Evolutionary conservation across 2,329 filamentous ascomycete genomes (phyloP), one percentile per base, ranked within the genome.

Genomic region (Penicillium sp.): DNA sequence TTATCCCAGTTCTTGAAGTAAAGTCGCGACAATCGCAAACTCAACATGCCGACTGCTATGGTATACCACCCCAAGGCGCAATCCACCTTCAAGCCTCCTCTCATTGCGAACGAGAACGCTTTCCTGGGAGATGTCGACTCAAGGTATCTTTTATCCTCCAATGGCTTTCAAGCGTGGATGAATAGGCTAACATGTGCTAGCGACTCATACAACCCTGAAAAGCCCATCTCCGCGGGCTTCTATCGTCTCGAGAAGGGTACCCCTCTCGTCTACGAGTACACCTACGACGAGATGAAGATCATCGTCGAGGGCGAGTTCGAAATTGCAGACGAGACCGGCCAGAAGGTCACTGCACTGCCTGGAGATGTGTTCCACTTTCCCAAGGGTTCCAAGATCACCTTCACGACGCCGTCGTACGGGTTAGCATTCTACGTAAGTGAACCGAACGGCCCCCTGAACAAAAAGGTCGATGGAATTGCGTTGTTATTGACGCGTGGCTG

Each of bases 231-330:
- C 0, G 80, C 81, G 7, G 89, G 89, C 23, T 85, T 91, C 72
- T 91, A 90, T 79, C 83, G 88, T 13, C 81, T 91, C 11, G 87
- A 90, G 69, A 88, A 89, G 67, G 88, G 88, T 68, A 86, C 86
- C 3, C 86, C 87, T 1, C 82, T 91, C 19, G 86, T 87, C 8
- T 91, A 91, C 79, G 86, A 83, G 35, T 91, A 91, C 76, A 86
- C 82, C 46, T 91, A 90, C 76, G 85, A 91, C 70, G 89, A 91
- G 80, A 89, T 90, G 85, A 91, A 91, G 80, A 89, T 91, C 71
- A 88, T 91, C 66, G 76, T 91, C 9, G 88, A 90, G 69, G 89
- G 88, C 15, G 82, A 85, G 67, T 90, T 88, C 70, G 84, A 86
- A 64, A 89, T 91, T 69, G 81, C 80, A 31, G 88, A 90, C 66